phyloP scores from a whole-genome alignment of 208 protist genomes.

The Cochliopodium minus region DNA sequence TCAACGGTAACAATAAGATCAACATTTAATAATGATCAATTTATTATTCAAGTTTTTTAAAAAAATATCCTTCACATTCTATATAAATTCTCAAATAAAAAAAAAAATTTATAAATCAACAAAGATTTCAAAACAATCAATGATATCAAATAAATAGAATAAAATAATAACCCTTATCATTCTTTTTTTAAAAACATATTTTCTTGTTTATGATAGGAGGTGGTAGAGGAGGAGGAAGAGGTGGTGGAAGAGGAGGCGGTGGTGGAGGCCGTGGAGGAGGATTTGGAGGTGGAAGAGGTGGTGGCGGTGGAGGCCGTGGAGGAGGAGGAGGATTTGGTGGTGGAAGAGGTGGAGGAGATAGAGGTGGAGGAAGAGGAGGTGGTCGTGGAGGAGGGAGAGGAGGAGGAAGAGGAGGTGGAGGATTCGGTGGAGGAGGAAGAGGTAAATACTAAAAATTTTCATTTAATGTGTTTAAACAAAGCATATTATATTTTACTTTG shows the following conservation, averaged over 20 bases:
- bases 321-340: slow-evolving; percentile 14
- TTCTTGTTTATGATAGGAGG: no score
- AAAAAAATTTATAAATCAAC: no score
- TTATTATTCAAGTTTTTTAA: no score
- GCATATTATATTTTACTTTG: no score
- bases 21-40: no score
- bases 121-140: no score
- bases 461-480: not conserved
- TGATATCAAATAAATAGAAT: no score
- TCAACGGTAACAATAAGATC: no score
- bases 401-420: slow-evolving; percentile 13
- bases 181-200: no score
- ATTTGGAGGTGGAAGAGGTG: slow-evolving; percentile 12
- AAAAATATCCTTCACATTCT: no score
- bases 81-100: no score
- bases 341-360: slow-evolving; percentile 21
- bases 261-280: slow-evolving; percentile 11
- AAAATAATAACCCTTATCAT: no score
- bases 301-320: not conserved
- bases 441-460: not conserved
- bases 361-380: slow-evolving; percentile 7
- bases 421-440: slow-evolving; percentile 9
- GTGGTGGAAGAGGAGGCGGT: slow-evolving; percentile 2
- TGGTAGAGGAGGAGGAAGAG: not conserved
- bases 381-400: not conserved